These are phyloP conservation scores for Dendrostoma leiphaemia DNA, from an alignment of 2,329 filamentous ascomycete genomes.

Conservation along the genomic window DNA sequence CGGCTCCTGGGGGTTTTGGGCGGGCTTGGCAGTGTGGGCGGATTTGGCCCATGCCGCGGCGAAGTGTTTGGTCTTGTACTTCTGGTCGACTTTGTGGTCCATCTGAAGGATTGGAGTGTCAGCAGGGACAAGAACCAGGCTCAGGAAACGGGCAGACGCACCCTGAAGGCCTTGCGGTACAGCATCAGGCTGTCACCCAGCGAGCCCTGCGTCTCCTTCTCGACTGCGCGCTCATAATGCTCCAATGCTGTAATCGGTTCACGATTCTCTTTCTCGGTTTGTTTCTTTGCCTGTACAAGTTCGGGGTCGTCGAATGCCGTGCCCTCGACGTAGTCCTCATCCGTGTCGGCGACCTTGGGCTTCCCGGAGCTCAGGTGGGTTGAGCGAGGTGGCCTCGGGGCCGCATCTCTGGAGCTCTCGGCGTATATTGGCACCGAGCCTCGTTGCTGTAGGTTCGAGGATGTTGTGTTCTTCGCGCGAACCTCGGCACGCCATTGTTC, in stretches of 20 bases:
- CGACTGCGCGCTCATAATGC: slow-evolving; percentile 88
- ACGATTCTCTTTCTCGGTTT: slow-evolving; percentile 25
- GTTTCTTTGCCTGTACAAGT: slow-evolving; percentile 20
- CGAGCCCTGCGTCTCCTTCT: slow-evolving; percentile 80
- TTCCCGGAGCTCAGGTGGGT: slow-evolving; percentile 19
- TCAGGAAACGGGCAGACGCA: slow-evolving; percentile 34
- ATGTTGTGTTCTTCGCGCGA: slow-evolving; percentile 33
- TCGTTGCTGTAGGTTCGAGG: slow-evolving; percentile 2
- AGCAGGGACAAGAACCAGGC: neutral
- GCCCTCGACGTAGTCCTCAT: slow-evolving; percentile 33
- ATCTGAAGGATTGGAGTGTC: slow-evolving; percentile 49
- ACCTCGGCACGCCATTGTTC: slow-evolving; percentile 85
- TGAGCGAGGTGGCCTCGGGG: slow-evolving; percentile 21
- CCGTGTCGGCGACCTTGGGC: slow-evolving; percentile 30
- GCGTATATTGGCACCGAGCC: slow-evolving; percentile 6
- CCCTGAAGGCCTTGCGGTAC: slow-evolving; percentile 87
- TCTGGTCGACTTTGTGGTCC: slow-evolving; percentile 78
- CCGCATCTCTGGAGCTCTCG: slow-evolving; percentile 18
- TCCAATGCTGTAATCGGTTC: slow-evolving; percentile 78
- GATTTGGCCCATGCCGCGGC: slow-evolving; percentile 60
- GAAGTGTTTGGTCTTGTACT: slow-evolving; percentile 90
- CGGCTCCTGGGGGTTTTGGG: slow-evolving; percentile 29
- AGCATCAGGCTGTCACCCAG: slow-evolving; percentile 84
- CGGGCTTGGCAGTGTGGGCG: slow-evolving; percentile 28
- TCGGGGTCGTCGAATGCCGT: slow-evolving; percentile 35